These are phyloP conservation scores for Pterulicium gracile DNA, from an alignment of 1,284 basidiomycete genomes.

Conservation along the genomic window DNA sequence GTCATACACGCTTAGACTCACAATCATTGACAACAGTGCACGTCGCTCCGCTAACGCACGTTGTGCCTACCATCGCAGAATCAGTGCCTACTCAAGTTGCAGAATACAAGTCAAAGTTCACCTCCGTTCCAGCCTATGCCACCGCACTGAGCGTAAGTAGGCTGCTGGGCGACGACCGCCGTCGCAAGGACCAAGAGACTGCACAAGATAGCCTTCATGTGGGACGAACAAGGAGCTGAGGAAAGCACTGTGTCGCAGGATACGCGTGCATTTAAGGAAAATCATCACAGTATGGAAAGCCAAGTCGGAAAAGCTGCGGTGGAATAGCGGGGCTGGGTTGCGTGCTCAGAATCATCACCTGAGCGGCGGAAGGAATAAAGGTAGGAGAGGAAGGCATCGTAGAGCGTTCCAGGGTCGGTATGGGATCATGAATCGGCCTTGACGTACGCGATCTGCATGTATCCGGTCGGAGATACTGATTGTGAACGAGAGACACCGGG, in stretches of 20 bases:
- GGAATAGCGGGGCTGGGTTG: slow-evolving; percentile 1
- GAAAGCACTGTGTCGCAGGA: too few species aligned
- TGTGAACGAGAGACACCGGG: too few species aligned
- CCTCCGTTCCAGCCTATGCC: slow-evolving; percentile 30
- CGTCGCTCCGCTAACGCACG: slow-evolving; percentile 28
- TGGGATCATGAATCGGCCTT: too few species aligned
- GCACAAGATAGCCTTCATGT: slow-evolving; percentile 10
- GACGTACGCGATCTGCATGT: too few species aligned
- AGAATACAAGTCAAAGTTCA: slow-evolving; percentile 13
- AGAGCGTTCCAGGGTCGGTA: too few species aligned
- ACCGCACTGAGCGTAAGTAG: slow-evolving; percentile 34
- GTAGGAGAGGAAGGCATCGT: too few species aligned
- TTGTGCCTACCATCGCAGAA: slow-evolving; percentile 31
- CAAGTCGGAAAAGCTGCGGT: slow-evolving; percentile 1
- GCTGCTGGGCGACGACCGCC: slow-evolving; percentile 18
- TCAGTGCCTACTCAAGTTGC: neutral
- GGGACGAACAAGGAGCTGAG: too few species aligned
- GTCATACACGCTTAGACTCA: slow-evolving; percentile 15
- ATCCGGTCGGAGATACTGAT: too few species aligned
- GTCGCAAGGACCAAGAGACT: neutral
- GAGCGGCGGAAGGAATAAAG: too few species aligned
- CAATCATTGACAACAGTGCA: slow-evolving; percentile 32
- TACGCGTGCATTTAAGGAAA: too few species aligned
- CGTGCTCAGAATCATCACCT: too few species aligned
- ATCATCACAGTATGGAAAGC: too few species aligned